These are phyloP conservation scores for Scedosporium minutisporum DNA, from an alignment of 2,329 filamentous ascomycete species.

Conservation along the genomic window DNA sequence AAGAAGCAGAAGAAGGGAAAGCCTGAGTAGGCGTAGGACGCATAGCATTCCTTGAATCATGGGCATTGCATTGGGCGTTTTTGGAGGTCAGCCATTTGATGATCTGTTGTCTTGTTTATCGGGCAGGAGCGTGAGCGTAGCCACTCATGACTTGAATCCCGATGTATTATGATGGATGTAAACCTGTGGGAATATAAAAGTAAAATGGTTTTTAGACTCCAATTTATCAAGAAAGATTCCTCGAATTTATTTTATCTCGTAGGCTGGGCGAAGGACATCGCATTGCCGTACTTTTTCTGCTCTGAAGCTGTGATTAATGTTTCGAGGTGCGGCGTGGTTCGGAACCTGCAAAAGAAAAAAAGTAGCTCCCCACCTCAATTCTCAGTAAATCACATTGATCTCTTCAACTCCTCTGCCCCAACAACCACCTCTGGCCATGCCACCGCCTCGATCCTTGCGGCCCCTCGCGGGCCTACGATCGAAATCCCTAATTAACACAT, in stretches of 20 bases:
- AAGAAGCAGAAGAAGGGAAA: slow-evolving; percentile 28
- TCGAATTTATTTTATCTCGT: too few relatives aligned
- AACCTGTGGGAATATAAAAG: too few relatives aligned
- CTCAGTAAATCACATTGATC: background rate
- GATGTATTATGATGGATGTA: background rate
- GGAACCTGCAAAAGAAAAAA: background rate
- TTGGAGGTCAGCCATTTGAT: background rate
- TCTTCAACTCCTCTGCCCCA: background rate
- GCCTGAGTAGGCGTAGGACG: background rate
- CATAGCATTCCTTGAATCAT: background rate
- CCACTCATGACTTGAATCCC: background rate
- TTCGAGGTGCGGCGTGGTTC: background rate
- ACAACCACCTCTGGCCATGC: slow-evolving; percentile 3
- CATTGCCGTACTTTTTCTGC: too few relatives aligned
- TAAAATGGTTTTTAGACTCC: too few relatives aligned
- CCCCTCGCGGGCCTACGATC: slow-evolving; percentile 1
- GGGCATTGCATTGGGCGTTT: background rate
- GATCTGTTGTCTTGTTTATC: background rate
- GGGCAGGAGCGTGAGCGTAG: too few relatives aligned
- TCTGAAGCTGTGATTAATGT: background rate
- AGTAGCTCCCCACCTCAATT: background rate
- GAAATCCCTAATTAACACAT: background rate
- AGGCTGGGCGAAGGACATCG: too few relatives aligned
- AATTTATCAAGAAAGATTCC: too few relatives aligned
- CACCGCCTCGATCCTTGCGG: slow-evolving; percentile 4